These are phyloP conservation scores for Scenedesmus sp. DNA, from an alignment of 163 green algal species.

Conservation along the genomic window DNA sequence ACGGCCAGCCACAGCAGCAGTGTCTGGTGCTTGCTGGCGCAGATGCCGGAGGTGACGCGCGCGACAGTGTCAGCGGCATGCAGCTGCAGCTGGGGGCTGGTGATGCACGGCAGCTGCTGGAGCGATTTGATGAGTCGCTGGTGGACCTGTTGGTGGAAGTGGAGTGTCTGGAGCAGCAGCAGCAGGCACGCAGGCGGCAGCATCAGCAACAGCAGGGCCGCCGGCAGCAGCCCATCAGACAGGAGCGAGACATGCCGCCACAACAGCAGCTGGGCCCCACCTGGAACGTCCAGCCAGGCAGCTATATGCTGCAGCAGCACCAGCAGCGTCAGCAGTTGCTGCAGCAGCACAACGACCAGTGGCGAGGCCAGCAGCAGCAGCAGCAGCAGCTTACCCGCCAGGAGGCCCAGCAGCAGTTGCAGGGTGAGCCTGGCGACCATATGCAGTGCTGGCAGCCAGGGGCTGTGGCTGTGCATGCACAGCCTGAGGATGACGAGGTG, in stretches of 20 bases:
- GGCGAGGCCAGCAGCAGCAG: neutral
- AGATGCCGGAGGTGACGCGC: neutral
- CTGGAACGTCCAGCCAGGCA: neutral
- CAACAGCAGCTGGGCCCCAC: neutral
- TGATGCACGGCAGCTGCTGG: constrained; percentile 12
- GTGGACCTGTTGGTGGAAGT: constrained; percentile 46
- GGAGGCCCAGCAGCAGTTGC: neutral
- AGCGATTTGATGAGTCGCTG: constrained; percentile 44
- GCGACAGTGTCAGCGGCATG: neutral
- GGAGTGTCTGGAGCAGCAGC: constrained; percentile 43
- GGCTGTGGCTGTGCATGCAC: neutral
- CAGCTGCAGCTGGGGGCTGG: constrained; percentile 7
- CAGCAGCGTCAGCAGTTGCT: constrained; percentile 9
- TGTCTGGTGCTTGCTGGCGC: neutral
- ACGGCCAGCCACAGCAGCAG: constrained; percentile 1
- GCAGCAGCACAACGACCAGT: neutral
- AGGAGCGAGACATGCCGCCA: neutral
- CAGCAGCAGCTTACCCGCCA: neutral
- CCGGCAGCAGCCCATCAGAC: neutral
- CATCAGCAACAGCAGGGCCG: neutral
- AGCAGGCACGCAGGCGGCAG: neutral
- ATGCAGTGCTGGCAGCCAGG: neutral
- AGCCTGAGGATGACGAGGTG: constrained; percentile 34
- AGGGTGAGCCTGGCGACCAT: too few species aligned
- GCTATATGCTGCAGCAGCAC: neutral